Percentiles rank a stretch among this genome's conserved stretches.
Evolutionary conservation across 768 basidiomycete genomes (phyloP).

Genomic region (Favolaschia claudopus): DNA sequence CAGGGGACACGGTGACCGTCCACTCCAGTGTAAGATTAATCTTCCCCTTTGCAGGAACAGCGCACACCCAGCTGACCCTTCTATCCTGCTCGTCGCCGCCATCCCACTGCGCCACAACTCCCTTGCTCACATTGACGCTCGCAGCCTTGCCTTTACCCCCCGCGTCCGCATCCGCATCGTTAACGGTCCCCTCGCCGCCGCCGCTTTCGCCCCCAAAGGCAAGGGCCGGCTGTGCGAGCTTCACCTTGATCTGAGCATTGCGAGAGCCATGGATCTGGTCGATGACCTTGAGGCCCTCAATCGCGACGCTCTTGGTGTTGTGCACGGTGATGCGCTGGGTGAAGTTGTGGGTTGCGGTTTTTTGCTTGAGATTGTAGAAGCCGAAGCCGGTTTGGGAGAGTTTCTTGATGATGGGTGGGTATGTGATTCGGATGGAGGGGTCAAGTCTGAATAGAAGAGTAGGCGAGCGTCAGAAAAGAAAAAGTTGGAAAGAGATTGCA

Average conservation of each 20-base stretch:
- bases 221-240: constrained; percentile 27
- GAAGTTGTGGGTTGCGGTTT: constrained; percentile 40
- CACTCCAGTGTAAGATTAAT: constrained; percentile 42
- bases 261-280: constrained; percentile 51
- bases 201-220: neutral
- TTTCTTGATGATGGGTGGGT: constrained; percentile 46
- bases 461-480: neutral
- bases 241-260: constrained; percentile 29
- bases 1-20: constrained; percentile 43
- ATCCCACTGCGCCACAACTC: constrained; percentile 48
- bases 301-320: constrained; percentile 43
- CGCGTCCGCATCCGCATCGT: too few species aligned
- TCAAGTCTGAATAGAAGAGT: constrained; percentile 38
- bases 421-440: constrained; percentile 49
- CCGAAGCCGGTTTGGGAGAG: constrained; percentile 44
- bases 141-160: too few species aligned
- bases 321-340: constrained; percentile 46
- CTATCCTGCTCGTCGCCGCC: constrained; percentile 44
- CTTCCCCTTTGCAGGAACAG: constrained; percentile 41
- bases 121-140: constrained; percentile 35
- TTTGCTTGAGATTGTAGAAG: constrained; percentile 44
- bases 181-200: neutral
- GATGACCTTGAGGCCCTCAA: constrained; percentile 43
- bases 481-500: neutral
- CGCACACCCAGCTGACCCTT: constrained; percentile 42